phyloP scores from a whole-genome alignment of 495 filamentous ascomycete genomes.

The Penicillium lividum region DNA sequence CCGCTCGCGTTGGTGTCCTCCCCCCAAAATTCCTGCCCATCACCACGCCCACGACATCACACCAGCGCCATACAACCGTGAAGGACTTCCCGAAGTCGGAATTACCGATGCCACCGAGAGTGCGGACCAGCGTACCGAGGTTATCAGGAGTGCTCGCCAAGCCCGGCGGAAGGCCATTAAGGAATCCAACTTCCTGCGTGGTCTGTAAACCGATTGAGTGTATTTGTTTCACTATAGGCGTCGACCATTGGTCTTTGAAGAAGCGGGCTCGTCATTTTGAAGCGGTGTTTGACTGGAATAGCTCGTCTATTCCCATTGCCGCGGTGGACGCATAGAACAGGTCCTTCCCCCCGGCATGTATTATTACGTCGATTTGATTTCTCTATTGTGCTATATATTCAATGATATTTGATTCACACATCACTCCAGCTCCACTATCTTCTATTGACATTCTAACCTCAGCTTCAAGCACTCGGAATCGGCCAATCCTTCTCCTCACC shows the following conservation, averaged over 20 bases:
- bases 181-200: conserved; percentile 90
- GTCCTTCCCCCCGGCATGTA: conserved; percentile 23
- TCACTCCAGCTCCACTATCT: neutral
- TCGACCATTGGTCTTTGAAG: conserved; percentile 10
- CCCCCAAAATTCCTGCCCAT: conserved; percentile 78
- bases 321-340: conserved; percentile 16
- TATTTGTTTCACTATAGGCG: conserved; percentile 8
- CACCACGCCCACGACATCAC: conserved; percentile 86
- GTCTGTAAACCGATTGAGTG: conserved; percentile 55
- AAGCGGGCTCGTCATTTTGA: conserved; percentile 11
- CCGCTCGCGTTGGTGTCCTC: conserved; percentile 62
- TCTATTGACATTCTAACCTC: neutral
- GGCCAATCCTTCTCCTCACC: conserved; percentile 37
- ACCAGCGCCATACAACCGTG: conserved; percentile 45
- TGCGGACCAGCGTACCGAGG: conserved; percentile 41
- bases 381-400: conserved; percentile 35
- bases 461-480: conserved; percentile 14
- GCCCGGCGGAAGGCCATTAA: conserved; percentile 80
- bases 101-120: conserved; percentile 37
- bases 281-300: conserved; percentile 7
- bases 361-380: conserved; percentile 30
- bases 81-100: conserved; percentile 26
- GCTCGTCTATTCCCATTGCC: neutral
- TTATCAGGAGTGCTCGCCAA: conserved; percentile 62
- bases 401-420: conserved; percentile 24